These are phyloP conservation scores for Hypoxylon cercidicola DNA, from an alignment of 495 filamentous ascomycete genomes.

Conservation along the genomic window DNA sequence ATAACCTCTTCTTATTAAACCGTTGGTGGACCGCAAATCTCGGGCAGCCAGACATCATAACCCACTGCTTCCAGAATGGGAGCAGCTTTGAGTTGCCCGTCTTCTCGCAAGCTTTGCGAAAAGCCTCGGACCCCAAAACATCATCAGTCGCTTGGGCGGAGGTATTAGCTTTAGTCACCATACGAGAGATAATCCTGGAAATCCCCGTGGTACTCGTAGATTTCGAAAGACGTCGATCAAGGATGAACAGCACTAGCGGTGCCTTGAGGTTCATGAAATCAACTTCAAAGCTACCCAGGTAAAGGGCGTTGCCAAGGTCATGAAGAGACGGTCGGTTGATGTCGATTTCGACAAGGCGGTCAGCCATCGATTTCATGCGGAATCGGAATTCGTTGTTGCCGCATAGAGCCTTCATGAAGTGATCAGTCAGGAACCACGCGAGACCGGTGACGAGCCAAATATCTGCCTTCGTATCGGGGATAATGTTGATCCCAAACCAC, in stretches of 20 bases:
- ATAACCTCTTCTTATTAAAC: constrained; percentile 98
- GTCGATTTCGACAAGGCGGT: constrained; percentile 83
- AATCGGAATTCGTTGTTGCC: constrained; percentile 95
- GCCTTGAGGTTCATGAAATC: constrained; percentile 95
- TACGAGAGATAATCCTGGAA: constrained; percentile 80
- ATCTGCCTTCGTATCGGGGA: constrained; percentile 81
- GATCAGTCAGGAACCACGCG: constrained; percentile 90
- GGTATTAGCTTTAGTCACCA: constrained; percentile 83
- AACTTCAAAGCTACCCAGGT: constrained; percentile 81
- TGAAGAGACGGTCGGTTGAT: constrained; percentile 83
- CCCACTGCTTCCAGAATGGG: constrained; percentile 92
- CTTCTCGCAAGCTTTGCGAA: constrained; percentile 85
- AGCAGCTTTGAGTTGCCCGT: constrained; percentile 86
- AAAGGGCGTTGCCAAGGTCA: constrained; percentile 78
- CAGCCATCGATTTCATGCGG: constrained; percentile 85
- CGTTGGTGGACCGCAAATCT: constrained; percentile 82
- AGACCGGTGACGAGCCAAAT: constrained; percentile 93
- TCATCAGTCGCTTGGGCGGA: constrained; percentile 74
- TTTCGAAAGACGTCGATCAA: constrained; percentile 90
- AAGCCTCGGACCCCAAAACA: constrained; percentile 75
- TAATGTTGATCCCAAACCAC: constrained; percentile 91
- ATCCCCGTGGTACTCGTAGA: constrained; percentile 83
- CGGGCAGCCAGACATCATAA: constrained; percentile 87
- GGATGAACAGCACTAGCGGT: constrained; percentile 88
- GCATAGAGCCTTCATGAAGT: constrained; percentile 87